Conservation (phyloP, 2,329 filamentous ascomycete species). For the Lecanosticta acicola region DNA sequence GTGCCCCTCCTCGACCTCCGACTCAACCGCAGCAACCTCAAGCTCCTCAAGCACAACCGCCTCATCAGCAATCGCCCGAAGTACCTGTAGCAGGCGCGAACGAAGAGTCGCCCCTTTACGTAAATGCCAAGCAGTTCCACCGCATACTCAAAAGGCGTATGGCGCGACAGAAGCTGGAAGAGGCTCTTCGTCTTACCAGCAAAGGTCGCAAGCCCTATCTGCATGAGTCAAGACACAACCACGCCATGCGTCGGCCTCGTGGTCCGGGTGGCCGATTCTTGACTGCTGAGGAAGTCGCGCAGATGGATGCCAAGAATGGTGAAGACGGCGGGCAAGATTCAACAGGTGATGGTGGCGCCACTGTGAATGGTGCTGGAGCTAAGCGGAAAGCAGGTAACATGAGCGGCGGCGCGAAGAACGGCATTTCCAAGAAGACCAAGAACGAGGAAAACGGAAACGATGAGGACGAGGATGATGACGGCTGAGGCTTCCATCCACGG, state of each 20-base stretch:
- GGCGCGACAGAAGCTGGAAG: constrained; percentile 87
- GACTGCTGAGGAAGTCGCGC: constrained; percentile 90
- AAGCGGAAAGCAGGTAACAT: constrained; percentile 49
- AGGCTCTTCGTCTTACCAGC: constrained; percentile 82
- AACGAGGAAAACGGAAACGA: constrained; percentile 30
- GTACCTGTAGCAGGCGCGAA: constrained; percentile 59
- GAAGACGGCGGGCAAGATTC: constrained; percentile 35
- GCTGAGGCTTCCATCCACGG: neutral
- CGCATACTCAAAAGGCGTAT: constrained; percentile 91
- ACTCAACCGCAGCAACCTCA: constrained; percentile 60
- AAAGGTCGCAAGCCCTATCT: constrained; percentile 96
- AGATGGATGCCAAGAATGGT: constrained; percentile 63
- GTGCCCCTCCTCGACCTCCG: constrained; percentile 67
- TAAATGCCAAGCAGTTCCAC: constrained; percentile 98
- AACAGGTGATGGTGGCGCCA: constrained; percentile 32
- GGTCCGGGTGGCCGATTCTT: constrained; percentile 93
- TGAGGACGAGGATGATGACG: constrained; percentile 36
- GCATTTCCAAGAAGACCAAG: constrained; percentile 27
- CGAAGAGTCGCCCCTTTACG: constrained; percentile 92
- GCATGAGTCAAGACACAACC: constrained; percentile 95
- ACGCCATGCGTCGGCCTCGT: constrained; percentile 91
- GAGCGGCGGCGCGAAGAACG: constrained; percentile 21
- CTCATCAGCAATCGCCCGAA: constrained; percentile 66
- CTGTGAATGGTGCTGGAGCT: constrained; percentile 27
- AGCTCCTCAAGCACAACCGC: constrained; percentile 46